Percentiles rank a stretch among this genome's conserved stretches.
Evolutionary conservation across 345 rosid species (phyloP).

Genomic region (Eutrema heterophyllum): DNA sequence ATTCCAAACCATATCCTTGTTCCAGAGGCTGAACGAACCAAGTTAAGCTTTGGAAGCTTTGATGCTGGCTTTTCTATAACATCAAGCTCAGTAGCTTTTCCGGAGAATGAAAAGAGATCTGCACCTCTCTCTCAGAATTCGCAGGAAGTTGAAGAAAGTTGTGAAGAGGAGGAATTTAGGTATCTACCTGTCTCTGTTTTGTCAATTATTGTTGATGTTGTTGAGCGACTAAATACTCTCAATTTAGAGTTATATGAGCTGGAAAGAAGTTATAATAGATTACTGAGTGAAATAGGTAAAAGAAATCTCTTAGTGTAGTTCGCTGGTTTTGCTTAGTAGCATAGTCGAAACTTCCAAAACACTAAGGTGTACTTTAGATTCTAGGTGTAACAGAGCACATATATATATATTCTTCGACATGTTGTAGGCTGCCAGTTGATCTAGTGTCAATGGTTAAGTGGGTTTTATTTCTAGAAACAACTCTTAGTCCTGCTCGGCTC

Average conservation of each 20-base stretch:
- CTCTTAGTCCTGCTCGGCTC: background rate
- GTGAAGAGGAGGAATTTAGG: slow-evolving; percentile 61
- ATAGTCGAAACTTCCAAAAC: background rate
- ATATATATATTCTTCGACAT: background rate
- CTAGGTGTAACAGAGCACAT: background rate
- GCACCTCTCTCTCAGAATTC: slow-evolving; percentile 59
- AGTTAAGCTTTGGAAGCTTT: slow-evolving; percentile 93
- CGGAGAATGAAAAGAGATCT: slow-evolving; percentile 66
- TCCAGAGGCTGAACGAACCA: slow-evolving; percentile 86
- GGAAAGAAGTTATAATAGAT: background rate
- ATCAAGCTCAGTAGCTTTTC: slow-evolving; percentile 32
- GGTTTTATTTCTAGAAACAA: background rate
- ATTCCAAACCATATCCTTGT: slow-evolving; percentile 88
- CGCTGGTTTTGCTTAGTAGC: background rate
- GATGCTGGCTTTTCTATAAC: slow-evolving; percentile 67
- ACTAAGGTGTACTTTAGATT: background rate
- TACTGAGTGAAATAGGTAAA: background rate
- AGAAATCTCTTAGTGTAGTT: background rate
- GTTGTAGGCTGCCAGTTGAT: background rate
- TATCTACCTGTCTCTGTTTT: slow-evolving; percentile 10
- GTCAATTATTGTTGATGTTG: background rate
- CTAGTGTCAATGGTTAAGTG: background rate
- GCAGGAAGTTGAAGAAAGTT: slow-evolving; percentile 48
- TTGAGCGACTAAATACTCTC: background rate
- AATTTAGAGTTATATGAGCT: background rate